Evolutionary conservation across 495 filamentous ascomycete genomes (phyloP).

Genomic region (Thermothielavioides terrestris): DNA sequence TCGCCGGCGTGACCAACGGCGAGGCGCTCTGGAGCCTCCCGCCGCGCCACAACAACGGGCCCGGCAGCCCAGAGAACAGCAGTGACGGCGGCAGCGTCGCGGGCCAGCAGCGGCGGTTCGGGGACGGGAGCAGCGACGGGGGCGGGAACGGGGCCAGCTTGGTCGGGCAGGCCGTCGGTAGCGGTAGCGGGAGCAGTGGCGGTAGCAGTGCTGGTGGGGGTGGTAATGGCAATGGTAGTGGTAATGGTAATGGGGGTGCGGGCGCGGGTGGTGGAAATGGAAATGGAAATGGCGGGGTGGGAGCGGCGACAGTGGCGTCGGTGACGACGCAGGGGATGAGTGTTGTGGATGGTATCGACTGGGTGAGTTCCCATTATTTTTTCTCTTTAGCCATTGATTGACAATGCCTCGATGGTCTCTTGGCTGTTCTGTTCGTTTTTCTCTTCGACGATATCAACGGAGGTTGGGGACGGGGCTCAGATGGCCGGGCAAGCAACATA

Average conservation of each 20-base stretch:
- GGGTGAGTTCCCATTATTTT: constrained; percentile 19
- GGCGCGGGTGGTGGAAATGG: no score
- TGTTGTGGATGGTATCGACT: constrained; percentile 30
- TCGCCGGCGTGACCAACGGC: constrained; percentile 38
- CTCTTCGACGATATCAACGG: no score
- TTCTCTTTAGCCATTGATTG: neutral
- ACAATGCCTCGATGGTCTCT: neutral
- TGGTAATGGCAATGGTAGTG: no score
- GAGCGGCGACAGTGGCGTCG: no score
- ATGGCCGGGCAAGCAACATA: no score
- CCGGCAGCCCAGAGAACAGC: constrained; percentile 28
- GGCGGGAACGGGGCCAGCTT: no score
- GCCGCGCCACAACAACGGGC: constrained; percentile 15
- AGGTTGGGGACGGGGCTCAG: no score
- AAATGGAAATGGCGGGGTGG: no score
- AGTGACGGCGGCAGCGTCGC: constrained; percentile 25
- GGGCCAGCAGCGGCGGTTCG: constrained; percentile 15
- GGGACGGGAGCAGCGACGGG: constrained; percentile 3
- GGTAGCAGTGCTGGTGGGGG: no score
- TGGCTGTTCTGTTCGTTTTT: no score
- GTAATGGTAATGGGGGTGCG: no score
- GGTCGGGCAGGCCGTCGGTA: neutral
- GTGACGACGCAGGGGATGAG: neutral
- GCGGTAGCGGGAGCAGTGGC: neutral
- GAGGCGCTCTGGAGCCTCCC: constrained; percentile 38